A percentile compares a stretch with the other conserved stretches of the same genome.
These are phyloP conservation scores for Trametes hirsuta DNA, from an alignment of 1,284 basidiomycete genomes.

Conservation along the genomic window DNA sequence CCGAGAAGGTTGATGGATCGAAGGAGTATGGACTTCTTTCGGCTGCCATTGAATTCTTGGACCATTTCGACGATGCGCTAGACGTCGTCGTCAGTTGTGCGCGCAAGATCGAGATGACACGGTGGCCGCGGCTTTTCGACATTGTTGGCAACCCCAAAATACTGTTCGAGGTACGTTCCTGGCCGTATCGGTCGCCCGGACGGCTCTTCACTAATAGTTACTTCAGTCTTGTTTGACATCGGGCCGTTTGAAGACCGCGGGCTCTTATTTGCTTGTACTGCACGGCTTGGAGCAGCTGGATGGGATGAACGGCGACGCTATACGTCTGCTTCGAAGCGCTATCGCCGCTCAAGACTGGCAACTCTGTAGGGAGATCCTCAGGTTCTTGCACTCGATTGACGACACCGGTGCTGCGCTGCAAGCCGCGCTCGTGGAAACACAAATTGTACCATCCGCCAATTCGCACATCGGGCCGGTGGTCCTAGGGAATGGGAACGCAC, in stretches of 20 bases:
- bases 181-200: too few relatives aligned
- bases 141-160: constrained; percentile 88
- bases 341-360: constrained; percentile 78
- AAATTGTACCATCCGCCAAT: constrained; percentile 17
- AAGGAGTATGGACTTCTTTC: constrained; percentile 55
- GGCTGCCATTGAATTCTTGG: constrained; percentile 86
- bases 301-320: constrained; percentile 73
- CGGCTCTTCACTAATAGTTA: neutral
- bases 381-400: constrained; percentile 93
- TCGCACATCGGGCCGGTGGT: constrained; percentile 7
- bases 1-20: constrained; percentile 12
- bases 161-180: constrained; percentile 80
- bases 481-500: constrained; percentile 16
- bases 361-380: constrained; percentile 83
- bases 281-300: constrained; percentile 92
- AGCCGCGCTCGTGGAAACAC: constrained; percentile 54
- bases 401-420: constrained; percentile 77
- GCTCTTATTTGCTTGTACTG: constrained; percentile 90
- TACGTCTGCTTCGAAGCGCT: constrained; percentile 77
- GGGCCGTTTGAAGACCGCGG: constrained; percentile 85
- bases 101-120: constrained; percentile 92
- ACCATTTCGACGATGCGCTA: constrained; percentile 89
- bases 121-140: constrained; percentile 90
- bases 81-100: constrained; percentile 97
- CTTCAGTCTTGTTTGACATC: constrained; percentile 75